Conservation (phyloP, 179 eudicot genomes). For the Corrigiola litoralis region DNA sequence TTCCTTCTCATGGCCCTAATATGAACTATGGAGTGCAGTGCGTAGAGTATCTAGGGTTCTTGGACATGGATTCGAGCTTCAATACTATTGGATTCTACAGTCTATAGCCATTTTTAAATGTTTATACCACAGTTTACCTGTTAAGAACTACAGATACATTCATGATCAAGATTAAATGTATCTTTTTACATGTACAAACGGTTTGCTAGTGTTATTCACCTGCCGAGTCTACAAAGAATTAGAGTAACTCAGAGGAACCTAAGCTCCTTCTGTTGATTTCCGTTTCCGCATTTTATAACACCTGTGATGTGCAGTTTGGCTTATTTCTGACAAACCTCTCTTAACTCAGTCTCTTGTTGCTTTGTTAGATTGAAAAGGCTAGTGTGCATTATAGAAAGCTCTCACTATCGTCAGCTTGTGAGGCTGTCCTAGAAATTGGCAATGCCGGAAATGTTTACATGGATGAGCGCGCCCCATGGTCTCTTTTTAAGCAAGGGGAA, state of each 20-base stretch:
- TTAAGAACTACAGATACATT: neutral
- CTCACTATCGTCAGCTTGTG: slow-evolving; percentile 87
- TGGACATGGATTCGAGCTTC: neutral
- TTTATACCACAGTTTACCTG: neutral
- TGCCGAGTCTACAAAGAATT: neutral
- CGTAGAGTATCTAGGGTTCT: too few species aligned
- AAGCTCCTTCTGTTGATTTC: neutral
- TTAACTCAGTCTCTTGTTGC: neutral
- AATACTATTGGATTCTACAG: neutral
- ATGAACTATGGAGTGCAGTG: neutral
- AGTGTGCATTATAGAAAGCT: slow-evolving; percentile 56
- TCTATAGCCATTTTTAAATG: neutral
- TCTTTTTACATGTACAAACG: neutral
- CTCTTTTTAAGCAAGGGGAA: slow-evolving; percentile 92
- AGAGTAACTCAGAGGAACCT: neutral
- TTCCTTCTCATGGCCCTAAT: neutral
- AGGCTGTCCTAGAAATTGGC: slow-evolving; percentile 88
- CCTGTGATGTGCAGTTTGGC: neutral
- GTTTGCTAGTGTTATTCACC: neutral
- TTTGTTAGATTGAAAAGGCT: slow-evolving; percentile 74
- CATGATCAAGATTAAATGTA: neutral
- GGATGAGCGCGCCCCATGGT: slow-evolving; percentile 96
- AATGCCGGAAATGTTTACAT: slow-evolving; percentile 89
- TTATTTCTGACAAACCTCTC: neutral
- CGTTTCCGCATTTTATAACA: neutral